Conservation (phyloP, 306 rosid genomes). For the Vigna trinervia region DNA sequence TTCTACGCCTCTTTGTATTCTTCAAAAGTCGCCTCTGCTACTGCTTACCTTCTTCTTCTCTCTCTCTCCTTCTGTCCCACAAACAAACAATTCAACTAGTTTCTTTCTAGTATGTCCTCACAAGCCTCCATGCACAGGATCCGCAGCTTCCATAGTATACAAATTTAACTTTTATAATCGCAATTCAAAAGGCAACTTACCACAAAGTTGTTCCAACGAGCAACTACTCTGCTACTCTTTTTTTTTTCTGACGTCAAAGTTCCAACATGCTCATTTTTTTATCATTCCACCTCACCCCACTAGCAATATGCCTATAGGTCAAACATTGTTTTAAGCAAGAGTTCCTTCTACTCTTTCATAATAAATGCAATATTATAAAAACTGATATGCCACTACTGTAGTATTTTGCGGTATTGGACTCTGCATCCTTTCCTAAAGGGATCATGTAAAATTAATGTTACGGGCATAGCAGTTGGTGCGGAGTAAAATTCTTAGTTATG, state of each 20-base stretch:
- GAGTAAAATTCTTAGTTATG: background rate
- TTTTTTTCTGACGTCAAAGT: constrained; percentile 26
- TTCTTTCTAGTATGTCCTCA: constrained; percentile 16
- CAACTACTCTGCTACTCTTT: background rate
- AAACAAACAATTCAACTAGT: constrained; percentile 4
- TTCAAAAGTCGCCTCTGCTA: constrained; percentile 61
- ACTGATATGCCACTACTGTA: background rate
- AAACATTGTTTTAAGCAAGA: background rate
- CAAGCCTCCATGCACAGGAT: constrained; percentile 25
- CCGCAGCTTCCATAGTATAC: background rate
- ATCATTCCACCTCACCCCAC: background rate
- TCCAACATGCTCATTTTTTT: constrained; percentile 19
- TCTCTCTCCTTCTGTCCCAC: background rate
- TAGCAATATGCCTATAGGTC: constrained; percentile 23
- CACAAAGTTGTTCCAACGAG: constrained; percentile 32
- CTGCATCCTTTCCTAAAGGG: background rate
- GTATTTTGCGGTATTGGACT: background rate
- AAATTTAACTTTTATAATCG: background rate
- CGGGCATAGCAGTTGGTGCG: background rate
- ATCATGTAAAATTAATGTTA: background rate
- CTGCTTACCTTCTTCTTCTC: background rate
- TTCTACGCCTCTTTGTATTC: constrained; percentile 59
- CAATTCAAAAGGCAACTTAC: background rate
- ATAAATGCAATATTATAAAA: background rate
- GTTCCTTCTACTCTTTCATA: background rate